These are phyloP conservation scores for Multifurca ochricompacta DNA, from an alignment of 768 basidiomycete genomes.

Conservation along the genomic window DNA sequence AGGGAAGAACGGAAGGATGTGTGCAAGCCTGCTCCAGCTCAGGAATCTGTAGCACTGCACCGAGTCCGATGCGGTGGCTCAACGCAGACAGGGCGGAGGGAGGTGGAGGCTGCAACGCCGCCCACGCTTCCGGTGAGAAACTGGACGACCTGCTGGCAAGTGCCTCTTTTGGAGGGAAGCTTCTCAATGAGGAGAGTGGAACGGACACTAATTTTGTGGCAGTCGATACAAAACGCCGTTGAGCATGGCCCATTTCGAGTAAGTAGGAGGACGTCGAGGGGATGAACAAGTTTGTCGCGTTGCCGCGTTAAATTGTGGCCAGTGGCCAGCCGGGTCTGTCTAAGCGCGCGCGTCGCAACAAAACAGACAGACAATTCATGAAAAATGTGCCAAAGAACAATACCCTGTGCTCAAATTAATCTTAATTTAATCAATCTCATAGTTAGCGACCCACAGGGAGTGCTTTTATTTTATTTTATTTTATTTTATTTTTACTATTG, in stretches of 20 bases:
- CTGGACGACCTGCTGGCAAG: conserved; percentile 25
- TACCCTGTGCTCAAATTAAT: too few species aligned
- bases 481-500: too few species aligned
- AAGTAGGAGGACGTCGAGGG: too few species aligned
- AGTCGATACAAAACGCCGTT: conserved; percentile 42
- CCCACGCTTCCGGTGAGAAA: conserved; percentile 66
- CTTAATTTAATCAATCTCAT: too few species aligned
- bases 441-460: too few species aligned
- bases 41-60: conserved; percentile 42
- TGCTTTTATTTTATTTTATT: too few species aligned
- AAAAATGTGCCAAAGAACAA: too few species aligned
- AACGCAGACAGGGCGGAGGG: conserved; percentile 67
- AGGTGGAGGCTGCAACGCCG: conserved; percentile 61
- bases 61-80: conserved; percentile 67
- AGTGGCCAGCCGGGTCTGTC: too few species aligned
- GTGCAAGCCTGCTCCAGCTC: conserved; percentile 70
- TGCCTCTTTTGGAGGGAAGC: conserved; percentile 58
- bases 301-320: too few species aligned
- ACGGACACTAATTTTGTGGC: conserved; percentile 45
- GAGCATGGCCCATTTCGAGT: conserved; percentile 53
- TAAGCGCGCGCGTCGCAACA: too few species aligned
- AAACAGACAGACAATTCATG: too few species aligned
- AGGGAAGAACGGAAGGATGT: conserved; percentile 57
- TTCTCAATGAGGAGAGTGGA: conserved; percentile 44
- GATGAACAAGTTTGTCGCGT: too few species aligned